phyloP scores from a whole-genome alignment of 75 land plant species.

The Larix kaempferi region DNA sequence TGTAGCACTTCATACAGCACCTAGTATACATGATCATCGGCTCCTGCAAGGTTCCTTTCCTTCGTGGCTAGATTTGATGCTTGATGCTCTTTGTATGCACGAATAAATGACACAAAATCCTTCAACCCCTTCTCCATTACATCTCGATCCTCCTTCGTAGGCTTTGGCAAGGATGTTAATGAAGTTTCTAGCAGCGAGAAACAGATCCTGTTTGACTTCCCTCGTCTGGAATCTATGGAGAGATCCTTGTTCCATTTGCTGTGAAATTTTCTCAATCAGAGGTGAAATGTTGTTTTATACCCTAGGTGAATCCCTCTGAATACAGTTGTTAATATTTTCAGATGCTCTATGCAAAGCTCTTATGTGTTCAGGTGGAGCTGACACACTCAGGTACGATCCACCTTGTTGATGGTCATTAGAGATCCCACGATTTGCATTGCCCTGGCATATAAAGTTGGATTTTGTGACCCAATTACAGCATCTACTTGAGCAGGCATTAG shows the following conservation, averaged over 20 bases:
- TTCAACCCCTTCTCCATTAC: constrained; percentile 95
- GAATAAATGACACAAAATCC: constrained; percentile 93
- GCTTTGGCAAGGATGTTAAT: too few species aligned
- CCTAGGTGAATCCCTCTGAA: background rate
- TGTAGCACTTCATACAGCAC: too few species aligned
- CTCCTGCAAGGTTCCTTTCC: too few species aligned
- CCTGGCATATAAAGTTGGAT: background rate
- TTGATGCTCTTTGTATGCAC: constrained; percentile 78
- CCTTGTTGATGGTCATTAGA: background rate
- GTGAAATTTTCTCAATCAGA: background rate
- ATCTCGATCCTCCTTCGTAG: constrained; percentile 87
- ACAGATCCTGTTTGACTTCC: constrained; percentile 6
- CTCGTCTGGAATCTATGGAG: background rate
- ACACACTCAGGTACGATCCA: background rate
- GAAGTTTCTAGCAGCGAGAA: too few species aligned
- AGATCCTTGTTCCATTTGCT: background rate
- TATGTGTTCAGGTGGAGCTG: background rate
- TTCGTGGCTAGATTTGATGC: too few species aligned
- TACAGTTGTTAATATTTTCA: background rate
- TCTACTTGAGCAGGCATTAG: background rate
- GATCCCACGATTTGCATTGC: background rate
- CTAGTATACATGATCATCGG: too few species aligned
- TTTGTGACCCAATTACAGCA: background rate
- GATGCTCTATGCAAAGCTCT: background rate
- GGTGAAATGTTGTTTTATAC: too few species aligned